Evolutionary conservation across 2,329 filamentous ascomycete species (phyloP).

Genomic region (Fusarium tricinctum): DNA sequence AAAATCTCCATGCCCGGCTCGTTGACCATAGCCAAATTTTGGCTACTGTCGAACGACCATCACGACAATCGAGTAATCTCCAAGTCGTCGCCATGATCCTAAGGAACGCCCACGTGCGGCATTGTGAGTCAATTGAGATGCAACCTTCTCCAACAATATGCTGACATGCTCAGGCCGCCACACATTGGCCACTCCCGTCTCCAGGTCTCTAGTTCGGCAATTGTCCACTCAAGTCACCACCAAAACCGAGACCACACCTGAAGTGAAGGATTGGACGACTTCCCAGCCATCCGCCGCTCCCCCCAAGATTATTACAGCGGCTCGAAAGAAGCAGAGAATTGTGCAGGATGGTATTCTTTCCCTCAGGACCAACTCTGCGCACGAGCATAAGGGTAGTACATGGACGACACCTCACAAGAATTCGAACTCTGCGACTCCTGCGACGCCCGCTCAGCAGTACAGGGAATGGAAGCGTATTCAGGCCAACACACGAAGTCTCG

Average conservation of each 20-base stretch:
- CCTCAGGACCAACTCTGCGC: constrained; percentile 54
- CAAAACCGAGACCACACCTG: constrained; percentile 33
- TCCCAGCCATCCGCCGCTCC: constrained; percentile 38
- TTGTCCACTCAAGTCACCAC: constrained; percentile 50
- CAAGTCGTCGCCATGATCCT: constrained; percentile 65
- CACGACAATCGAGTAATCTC: constrained; percentile 36
- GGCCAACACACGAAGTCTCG: constrained; percentile 62
- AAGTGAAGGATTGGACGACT: constrained; percentile 43
- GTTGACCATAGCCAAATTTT: constrained; percentile 50
- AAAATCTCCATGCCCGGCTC: constrained; percentile 45
- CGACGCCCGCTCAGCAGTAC: constrained; percentile 58
- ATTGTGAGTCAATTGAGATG: constrained; percentile 60
- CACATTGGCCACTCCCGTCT: constrained; percentile 63
- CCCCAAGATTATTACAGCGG: constrained; percentile 46
- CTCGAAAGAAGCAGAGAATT: constrained; percentile 54
- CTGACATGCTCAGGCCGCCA: constrained; percentile 63
- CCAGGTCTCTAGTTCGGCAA: constrained; percentile 53
- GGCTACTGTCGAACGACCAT: constrained; percentile 43
- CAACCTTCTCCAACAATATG: neutral
- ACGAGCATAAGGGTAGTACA: constrained; percentile 52
- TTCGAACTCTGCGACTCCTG: constrained; percentile 54
- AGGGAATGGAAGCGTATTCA: constrained; percentile 57
- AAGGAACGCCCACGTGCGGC: constrained; percentile 67
- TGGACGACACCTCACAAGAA: constrained; percentile 54
- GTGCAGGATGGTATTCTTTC: constrained; percentile 54